Evolutionary conservation across 2,329 filamentous ascomycete species (phyloP).

Genomic region (Hypomyces rosellus): DNA sequence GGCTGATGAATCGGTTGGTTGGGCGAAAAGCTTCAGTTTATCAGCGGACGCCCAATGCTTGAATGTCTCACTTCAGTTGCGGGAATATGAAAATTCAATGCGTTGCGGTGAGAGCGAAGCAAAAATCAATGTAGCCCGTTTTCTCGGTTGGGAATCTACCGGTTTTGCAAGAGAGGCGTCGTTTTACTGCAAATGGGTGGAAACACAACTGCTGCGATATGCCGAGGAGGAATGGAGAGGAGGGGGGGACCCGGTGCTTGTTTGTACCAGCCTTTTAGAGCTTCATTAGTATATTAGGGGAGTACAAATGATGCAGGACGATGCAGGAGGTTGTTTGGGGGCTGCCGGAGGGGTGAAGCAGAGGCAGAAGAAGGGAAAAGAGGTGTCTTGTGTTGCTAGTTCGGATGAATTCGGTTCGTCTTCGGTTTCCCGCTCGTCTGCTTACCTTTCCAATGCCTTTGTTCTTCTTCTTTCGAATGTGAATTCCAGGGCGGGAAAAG

Average conservation of each 20-base stretch:
- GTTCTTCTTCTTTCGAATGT: not conserved
- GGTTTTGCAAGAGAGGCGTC: constrained; percentile 8
- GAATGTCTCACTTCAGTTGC: constrained; percentile 26
- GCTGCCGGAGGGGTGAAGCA: not conserved
- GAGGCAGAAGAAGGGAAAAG: not conserved
- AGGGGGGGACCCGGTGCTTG: constrained; percentile 27
- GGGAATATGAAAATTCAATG: constrained; percentile 15
- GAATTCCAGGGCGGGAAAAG: not conserved
- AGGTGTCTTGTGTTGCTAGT: not conserved
- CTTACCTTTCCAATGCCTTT: not conserved
- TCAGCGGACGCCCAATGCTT: constrained; percentile 11
- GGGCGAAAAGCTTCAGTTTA: not conserved
- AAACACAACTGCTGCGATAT: constrained; percentile 8
- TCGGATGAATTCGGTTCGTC: not conserved
- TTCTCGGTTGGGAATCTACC: constrained; percentile 14
- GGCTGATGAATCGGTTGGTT: constrained; percentile 13
- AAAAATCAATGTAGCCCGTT: not conserved
- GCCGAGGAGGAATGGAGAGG: constrained; percentile 20
- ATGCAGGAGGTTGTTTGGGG: constrained; percentile 10
- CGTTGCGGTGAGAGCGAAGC: constrained; percentile 21
- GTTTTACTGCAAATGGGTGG: constrained; percentile 1
- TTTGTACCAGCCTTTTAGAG: constrained; percentile 9
- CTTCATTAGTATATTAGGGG: not conserved
- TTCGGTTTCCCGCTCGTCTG: constrained; percentile 1
- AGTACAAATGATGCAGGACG: constrained; percentile 9